Evolutionary conservation across 2,329 filamentous ascomycete species (phyloP).

Genomic region (Exophiala bonariae): DNA sequence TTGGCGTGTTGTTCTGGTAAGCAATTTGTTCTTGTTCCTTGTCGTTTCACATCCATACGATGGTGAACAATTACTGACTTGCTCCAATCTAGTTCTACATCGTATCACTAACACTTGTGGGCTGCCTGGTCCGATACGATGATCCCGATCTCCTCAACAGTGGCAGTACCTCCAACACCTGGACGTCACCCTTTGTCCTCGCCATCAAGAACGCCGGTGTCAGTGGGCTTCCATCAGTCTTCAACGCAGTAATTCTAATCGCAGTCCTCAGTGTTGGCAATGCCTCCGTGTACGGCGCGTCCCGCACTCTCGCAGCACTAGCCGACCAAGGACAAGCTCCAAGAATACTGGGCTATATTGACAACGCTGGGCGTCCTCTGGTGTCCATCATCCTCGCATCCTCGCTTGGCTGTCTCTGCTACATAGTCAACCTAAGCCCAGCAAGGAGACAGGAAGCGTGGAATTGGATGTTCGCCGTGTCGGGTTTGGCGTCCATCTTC

Average conservation of each 20-base stretch:
- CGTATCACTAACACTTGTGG: constrained; percentile 75
- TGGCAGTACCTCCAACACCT: constrained; percentile 61
- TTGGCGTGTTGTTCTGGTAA: constrained; percentile 76
- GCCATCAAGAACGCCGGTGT: constrained; percentile 85
- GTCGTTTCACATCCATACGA: neutral
- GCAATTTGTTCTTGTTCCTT: neutral
- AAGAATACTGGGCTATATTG: constrained; percentile 74
- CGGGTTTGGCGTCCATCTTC: constrained; percentile 71
- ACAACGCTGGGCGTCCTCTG: constrained; percentile 77
- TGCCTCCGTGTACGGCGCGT: constrained; percentile 87
- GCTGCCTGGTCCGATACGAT: constrained; percentile 75
- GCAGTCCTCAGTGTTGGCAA: constrained; percentile 90
- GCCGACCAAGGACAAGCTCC: constrained; percentile 87
- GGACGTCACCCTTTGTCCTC: constrained; percentile 89
- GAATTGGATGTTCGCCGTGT: constrained; percentile 76
- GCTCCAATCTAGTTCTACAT: constrained; percentile 91
- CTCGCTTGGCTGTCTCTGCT: constrained; percentile 70
- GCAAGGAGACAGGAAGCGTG: constrained; percentile 54
- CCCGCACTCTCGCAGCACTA: constrained; percentile 82
- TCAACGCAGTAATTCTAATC: constrained; percentile 94
- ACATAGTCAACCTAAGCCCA: constrained; percentile 63
- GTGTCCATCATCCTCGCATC: constrained; percentile 70
- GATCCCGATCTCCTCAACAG: constrained; percentile 64
- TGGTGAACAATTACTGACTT: neutral
- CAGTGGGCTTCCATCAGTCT: constrained; percentile 75